These are phyloP conservation scores for Wickerhamomyces rabaulensis DNA, from an alignment of 805 yeast genomes.

Conservation along the genomic window DNA sequence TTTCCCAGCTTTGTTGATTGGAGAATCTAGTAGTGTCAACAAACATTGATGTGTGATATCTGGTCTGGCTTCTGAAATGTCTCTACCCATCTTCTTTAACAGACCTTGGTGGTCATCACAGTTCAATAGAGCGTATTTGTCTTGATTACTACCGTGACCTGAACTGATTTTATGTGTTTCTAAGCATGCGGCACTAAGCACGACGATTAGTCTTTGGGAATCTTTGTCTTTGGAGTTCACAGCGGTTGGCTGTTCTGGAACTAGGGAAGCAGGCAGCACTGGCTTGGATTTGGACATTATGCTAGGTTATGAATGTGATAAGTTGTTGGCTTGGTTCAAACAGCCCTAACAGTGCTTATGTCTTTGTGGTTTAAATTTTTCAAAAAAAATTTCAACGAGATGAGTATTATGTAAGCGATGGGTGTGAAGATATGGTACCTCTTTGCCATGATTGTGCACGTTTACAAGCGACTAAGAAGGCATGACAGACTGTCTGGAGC, in stretches of 20 bases:
- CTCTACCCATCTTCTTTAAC: slow-evolving; percentile 92
- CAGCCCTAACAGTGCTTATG: neutral
- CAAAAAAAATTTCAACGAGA: neutral
- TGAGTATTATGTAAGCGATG: neutral
- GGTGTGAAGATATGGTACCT: neutral
- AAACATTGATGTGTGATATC: slow-evolving; percentile 98
- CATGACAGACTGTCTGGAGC: too few species aligned
- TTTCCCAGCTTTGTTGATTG: slow-evolving; percentile 95
- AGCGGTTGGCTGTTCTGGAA: slow-evolving; percentile 82
- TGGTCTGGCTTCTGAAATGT: slow-evolving; percentile 97
- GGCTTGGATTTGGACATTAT: neutral
- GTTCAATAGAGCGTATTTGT: slow-evolving; percentile 87
- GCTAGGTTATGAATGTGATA: neutral
- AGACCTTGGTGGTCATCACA: slow-evolving; percentile 99
- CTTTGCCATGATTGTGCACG: too few species aligned
- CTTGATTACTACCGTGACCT: slow-evolving; percentile 68
- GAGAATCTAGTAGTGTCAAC: slow-evolving; percentile 91
- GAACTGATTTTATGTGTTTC: slow-evolving; percentile 90
- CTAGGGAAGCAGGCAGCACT: slow-evolving; percentile 62
- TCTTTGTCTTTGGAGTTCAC: slow-evolving; percentile 79
- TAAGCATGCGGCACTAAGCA: slow-evolving; percentile 91
- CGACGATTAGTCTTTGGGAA: slow-evolving; percentile 86
- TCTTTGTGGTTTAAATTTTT: neutral
- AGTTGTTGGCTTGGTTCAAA: neutral
- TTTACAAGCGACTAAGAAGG: too few species aligned